Evolutionary conservation across 768 basidiomycete species (phyloP).

Genomic region (Exsudoporus frostii): DNA sequence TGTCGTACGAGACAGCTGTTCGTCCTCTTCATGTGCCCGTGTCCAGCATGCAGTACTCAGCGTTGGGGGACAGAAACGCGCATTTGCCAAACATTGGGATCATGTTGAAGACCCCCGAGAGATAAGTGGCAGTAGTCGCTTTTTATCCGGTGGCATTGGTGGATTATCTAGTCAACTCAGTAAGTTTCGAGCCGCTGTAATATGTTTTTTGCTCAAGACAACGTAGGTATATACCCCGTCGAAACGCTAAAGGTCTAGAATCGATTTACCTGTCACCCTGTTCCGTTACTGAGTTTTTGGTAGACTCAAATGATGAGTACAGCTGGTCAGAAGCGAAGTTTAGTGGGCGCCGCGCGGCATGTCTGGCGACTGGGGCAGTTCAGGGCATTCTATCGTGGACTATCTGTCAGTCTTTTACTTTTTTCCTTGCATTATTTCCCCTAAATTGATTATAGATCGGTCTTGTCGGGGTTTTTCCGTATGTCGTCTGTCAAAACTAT

Average conservation of each 20-base stretch:
- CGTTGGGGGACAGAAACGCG: constrained; percentile 67
- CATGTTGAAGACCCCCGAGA: constrained; percentile 83
- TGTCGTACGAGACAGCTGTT: constrained; percentile 90
- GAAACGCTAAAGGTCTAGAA: constrained; percentile 83
- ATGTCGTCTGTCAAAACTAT: constrained; percentile 24
- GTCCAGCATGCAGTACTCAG: constrained; percentile 16
- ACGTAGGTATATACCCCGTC: constrained; percentile 88
- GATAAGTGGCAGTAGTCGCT: constrained; percentile 89
- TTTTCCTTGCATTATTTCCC: constrained; percentile 6
- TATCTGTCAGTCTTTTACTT: constrained; percentile 61
- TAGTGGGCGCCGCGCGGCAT: constrained; percentile 61
- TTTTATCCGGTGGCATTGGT: constrained; percentile 93
- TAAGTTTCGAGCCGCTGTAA: constrained; percentile 36
- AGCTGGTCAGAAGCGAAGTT: constrained; percentile 56
- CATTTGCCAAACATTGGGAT: constrained; percentile 91
- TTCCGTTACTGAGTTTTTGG: constrained; percentile 2
- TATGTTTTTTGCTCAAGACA: constrained; percentile 14
- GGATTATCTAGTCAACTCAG: constrained; percentile 92
- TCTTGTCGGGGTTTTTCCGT: constrained; percentile 95
- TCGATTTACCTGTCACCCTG: background rate
- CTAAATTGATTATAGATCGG: constrained; percentile 63
- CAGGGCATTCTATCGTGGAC: constrained; percentile 85
- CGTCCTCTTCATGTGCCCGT: constrained; percentile 32
- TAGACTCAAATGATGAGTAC: constrained; percentile 97
- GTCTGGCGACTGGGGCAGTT: constrained; percentile 80